A percentile compares a stretch with the other conserved stretches of the same genome.
These are phyloP conservation scores for Hymenoscyphus fraxineus DNA, from an alignment of 2,329 filamentous ascomycete genomes.

Conservation along the genomic window DNA sequence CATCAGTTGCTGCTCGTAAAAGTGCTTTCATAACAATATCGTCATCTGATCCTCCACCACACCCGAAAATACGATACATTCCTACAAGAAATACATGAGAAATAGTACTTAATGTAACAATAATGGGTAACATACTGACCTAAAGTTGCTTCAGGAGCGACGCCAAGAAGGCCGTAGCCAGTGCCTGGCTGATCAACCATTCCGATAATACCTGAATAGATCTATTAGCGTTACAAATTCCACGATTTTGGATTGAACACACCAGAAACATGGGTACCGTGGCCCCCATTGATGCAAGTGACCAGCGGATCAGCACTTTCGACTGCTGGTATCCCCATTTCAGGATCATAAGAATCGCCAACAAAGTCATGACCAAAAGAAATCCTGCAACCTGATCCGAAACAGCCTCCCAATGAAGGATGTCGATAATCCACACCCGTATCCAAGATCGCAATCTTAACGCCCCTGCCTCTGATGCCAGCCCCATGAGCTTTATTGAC, in stretches of 20 bases:
- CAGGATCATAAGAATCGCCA: constrained; percentile 40
- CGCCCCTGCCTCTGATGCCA: constrained; percentile 44
- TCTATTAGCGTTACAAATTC: neutral
- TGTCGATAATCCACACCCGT: constrained; percentile 56
- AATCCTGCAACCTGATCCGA: constrained; percentile 56
- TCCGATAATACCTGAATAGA: neutral
- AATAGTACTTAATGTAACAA: neutral
- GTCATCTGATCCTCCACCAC: constrained; percentile 14
- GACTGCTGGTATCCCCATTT: constrained; percentile 1
- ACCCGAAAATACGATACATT: constrained; percentile 27
- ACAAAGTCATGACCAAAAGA: constrained; percentile 55
- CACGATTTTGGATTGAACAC: neutral
- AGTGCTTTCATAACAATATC: constrained; percentile 26
- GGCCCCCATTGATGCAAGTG: constrained; percentile 23
- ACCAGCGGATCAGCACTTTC: constrained; percentile 20
- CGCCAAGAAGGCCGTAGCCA: constrained; percentile 21
- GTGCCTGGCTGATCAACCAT: neutral
- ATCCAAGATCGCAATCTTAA: constrained; percentile 39
- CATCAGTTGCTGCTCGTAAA: constrained; percentile 22
- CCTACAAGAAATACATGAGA: neutral
- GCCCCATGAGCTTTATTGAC: constrained; percentile 41
- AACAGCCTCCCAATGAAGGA: constrained; percentile 61
- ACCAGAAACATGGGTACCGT: constrained; percentile 27
- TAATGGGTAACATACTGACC: neutral
- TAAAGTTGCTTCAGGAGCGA: constrained; percentile 25